Evolutionary conservation across 352 stramenopile species (phyloP), one percentile per base, ranked within the genome.

Genomic region (Pythium biforme): DNA sequence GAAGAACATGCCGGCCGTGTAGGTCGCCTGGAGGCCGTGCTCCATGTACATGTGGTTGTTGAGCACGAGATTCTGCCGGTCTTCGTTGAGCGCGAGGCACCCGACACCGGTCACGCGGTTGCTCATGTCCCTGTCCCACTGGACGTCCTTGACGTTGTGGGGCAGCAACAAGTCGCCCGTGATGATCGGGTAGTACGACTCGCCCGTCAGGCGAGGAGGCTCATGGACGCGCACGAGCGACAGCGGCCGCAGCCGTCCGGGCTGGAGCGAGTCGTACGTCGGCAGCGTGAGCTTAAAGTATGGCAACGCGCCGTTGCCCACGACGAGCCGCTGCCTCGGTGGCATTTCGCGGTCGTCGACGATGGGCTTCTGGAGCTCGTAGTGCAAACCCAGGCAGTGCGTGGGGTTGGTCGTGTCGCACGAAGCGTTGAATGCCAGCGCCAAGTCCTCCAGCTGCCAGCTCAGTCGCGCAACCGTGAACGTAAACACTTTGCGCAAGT

Each of bases 401-500:
- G 31, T 37, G 8, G 31, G 1, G 19, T 43, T 48, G 25, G 20
- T 34, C 3, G 12, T 6, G 19, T 47, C 2, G 37, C 53, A 59
- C 9, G 26, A 27, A 15, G 53, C 53, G 25, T 26, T 26, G 26
- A 59, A 59, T 0, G 14, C 4, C 5, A 3, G 10, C 1, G 59
- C 26, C 4, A 72, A 45, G 22, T 72, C 34, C 33, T 50, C 17
- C 0, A 45, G 34, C 27, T 34, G 27, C 59, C 65, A 72, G 12
- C 45, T 26, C 14, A 72, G 55, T 20, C 55, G 65, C 2, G 51
- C 53, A 20, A 62, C 10, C 22, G 65, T 72, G 53, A 72, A 8
- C 2, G 59, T 56, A 17, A 57, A 62, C 6, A 72, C 53, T 23
- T 68, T 72, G 40, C 60, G 54, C n/a, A 63, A 25, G 23, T 68